Conservation (phyloP, 108 stramenopile genomes). For the Skeletonema grethae region DNA sequence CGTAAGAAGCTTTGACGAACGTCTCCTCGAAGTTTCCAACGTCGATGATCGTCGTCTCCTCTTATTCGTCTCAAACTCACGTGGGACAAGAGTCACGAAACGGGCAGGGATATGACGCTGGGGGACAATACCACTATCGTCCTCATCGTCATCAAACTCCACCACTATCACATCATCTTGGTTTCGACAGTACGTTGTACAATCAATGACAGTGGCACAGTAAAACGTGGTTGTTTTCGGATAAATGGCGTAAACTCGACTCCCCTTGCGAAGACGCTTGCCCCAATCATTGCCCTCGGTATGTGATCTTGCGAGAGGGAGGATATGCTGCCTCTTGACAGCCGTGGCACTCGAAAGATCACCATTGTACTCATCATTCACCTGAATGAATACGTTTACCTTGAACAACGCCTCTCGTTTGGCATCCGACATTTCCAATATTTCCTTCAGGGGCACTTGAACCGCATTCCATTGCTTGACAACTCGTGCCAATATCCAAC, state of each 20-base stretch:
- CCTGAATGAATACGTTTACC: slow-evolving; percentile 65
- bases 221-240: slow-evolving; percentile 76
- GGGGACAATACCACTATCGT: slow-evolving; percentile 42
- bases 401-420: slow-evolving; percentile 61
- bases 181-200: slow-evolving; percentile 70
- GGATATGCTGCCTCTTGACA: slow-evolving; percentile 52
- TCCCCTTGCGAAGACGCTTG: slow-evolving; percentile 52
- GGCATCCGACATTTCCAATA: slow-evolving; percentile 53
- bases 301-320: slow-evolving; percentile 67
- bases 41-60: background rate
- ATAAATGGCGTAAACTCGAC: slow-evolving; percentile 79
- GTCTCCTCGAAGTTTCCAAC: slow-evolving; percentile 11
- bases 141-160: slow-evolving; percentile 80
- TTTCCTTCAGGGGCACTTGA: slow-evolving; percentile 45
- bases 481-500: slow-evolving; percentile 76
- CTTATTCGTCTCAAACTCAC: slow-evolving; percentile 57
- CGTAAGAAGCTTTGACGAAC: background rate
- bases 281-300: slow-evolving; percentile 75
- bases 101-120: slow-evolving; percentile 73
- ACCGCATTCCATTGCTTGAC: slow-evolving; percentile 52
- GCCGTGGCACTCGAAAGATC: slow-evolving; percentile 18
- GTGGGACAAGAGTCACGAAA: slow-evolving; percentile 70
- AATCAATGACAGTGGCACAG: slow-evolving; percentile 75
- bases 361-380: slow-evolving; percentile 66
- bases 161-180: slow-evolving; percentile 82